phyloP scores from a whole-genome alignment of 139 green algal species.

The Trebouxia sp. region DNA sequence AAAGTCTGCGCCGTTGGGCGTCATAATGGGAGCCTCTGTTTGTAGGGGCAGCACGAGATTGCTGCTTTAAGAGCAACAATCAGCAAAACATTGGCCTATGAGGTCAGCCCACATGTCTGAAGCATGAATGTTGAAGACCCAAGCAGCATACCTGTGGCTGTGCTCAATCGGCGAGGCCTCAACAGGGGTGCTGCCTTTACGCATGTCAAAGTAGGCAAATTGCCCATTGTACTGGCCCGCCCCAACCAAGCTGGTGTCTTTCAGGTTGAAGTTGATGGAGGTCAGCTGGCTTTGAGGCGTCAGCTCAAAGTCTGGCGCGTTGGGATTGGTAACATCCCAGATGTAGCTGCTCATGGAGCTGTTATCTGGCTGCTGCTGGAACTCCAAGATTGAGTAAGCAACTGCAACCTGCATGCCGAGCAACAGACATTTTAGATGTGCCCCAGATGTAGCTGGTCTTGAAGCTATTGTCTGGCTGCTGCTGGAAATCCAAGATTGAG shows the following conservation, averaged over 20 bases:
- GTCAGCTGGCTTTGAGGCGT: conserved; percentile 75
- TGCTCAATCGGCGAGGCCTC: conserved; percentile 78
- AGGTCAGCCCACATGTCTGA: too few relatives aligned
- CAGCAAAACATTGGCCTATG: too few relatives aligned
- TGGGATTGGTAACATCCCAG: conserved; percentile 92
- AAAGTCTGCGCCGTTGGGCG: too few relatives aligned
- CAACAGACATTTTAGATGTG: too few relatives aligned
- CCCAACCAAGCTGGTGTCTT: conserved; percentile 62
- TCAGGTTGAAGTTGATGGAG: conserved; percentile 81
- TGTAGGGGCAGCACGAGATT: too few relatives aligned
- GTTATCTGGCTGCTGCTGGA: conserved; percentile 61
- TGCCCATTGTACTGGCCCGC: conserved; percentile 91
- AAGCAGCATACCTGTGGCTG: conserved; percentile 53
- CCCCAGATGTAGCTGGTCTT: neutral
- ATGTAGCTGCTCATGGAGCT: conserved; percentile 78
- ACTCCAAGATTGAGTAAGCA: conserved; percentile 82
- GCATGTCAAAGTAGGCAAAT: conserved; percentile 83
- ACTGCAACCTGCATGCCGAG: conserved; percentile 50
- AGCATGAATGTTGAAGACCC: too few relatives aligned
- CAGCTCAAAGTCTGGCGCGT: conserved; percentile 80
- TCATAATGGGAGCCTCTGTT: too few relatives aligned
- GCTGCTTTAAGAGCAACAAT: too few relatives aligned
- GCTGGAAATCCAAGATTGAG: conserved; percentile 13
- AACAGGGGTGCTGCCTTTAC: conserved; percentile 71
- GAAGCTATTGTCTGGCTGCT: neutral